A percentile compares a stretch with the other conserved stretches of the same genome.
Evolutionary conservation across 2,329 filamentous ascomycete genomes (phyloP).

Genomic region (Calonectria pseudoturangicola): DNA sequence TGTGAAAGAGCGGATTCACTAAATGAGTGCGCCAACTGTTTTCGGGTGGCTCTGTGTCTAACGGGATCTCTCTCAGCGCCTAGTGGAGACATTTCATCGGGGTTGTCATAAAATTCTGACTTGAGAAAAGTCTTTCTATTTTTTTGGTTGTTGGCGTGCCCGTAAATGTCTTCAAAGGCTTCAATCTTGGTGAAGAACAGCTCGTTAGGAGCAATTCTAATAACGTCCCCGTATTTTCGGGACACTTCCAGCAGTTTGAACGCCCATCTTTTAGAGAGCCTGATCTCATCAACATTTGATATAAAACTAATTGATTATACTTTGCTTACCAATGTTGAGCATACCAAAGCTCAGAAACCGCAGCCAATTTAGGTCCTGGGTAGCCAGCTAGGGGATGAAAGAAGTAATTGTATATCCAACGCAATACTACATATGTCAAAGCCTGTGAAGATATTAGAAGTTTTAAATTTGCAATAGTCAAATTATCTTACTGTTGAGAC

Average conservation of each 20-base stretch:
- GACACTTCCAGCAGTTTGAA: constrained; percentile 2
- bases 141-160: constrained; percentile 24
- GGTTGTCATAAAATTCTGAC: constrained; percentile 29
- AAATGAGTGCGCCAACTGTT: constrained; percentile 21
- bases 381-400: constrained; percentile 28
- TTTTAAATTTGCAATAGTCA: no score
- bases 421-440: not conserved
- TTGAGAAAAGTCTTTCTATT: constrained; percentile 23
- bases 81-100: constrained; percentile 4
- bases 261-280: constrained; percentile 14
- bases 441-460: not conserved
- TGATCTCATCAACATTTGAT: not conserved
- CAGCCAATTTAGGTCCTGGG: constrained; percentile 29
- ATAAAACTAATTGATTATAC: no score
- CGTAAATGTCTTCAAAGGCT: constrained; percentile 32
- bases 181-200: constrained; percentile 19
- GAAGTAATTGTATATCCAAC: constrained; percentile 20
- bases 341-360: constrained; percentile 26
- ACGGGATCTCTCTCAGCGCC: constrained; percentile 3
- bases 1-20: constrained; percentile 13
- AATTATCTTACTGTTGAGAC: no score
- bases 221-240: constrained; percentile 26
- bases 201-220: constrained; percentile 34
- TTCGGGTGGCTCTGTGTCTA: constrained; percentile 16
- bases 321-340: constrained; percentile 22